Conservation (phyloP, 768 basidiomycete genomes). For the Boletales sp. region DNA sequence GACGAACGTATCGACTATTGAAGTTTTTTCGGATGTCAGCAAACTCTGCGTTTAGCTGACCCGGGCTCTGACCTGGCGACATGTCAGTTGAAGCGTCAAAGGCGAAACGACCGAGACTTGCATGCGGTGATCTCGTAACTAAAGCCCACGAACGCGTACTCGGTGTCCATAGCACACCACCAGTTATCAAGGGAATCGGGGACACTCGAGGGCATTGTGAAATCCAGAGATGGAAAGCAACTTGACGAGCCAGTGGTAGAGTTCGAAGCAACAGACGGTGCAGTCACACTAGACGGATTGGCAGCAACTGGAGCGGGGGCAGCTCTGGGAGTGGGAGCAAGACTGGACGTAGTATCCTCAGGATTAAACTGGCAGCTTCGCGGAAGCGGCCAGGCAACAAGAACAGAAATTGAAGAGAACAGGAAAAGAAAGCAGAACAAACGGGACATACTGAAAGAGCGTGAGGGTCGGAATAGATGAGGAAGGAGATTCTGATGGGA, state of each 20-base stretch:
- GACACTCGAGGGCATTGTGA: slow-evolving; percentile 50
- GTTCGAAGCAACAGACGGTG: background rate
- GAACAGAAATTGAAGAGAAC: slow-evolving; percentile 4
- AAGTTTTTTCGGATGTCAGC: slow-evolving; percentile 55
- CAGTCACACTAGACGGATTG: background rate
- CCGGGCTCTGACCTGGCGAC: slow-evolving; percentile 51
- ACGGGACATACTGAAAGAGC: slow-evolving; percentile 9
- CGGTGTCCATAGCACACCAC: slow-evolving; percentile 63
- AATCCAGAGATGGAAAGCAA: slow-evolving; percentile 43
- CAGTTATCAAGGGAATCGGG: slow-evolving; percentile 47
- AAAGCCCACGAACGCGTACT: slow-evolving; percentile 76
- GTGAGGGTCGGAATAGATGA: background rate
- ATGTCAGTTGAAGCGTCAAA: slow-evolving; percentile 1
- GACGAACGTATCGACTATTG: slow-evolving; percentile 60
- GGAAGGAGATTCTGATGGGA: background rate
- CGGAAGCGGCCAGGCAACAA: slow-evolving; percentile 12
- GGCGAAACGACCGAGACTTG: slow-evolving; percentile 26
- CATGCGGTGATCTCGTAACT: slow-evolving; percentile 71
- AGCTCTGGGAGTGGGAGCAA: background rate
- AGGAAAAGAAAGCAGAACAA: slow-evolving; percentile 6
- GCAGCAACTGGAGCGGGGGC: background rate
- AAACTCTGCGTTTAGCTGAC: slow-evolving; percentile 53
- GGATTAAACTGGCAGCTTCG: slow-evolving; percentile 4
- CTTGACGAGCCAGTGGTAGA: background rate
- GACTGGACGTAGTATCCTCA: background rate